phyloP scores from a whole-genome alignment of 163 green algal genomes.

The Scenedesmus sp. region DNA sequence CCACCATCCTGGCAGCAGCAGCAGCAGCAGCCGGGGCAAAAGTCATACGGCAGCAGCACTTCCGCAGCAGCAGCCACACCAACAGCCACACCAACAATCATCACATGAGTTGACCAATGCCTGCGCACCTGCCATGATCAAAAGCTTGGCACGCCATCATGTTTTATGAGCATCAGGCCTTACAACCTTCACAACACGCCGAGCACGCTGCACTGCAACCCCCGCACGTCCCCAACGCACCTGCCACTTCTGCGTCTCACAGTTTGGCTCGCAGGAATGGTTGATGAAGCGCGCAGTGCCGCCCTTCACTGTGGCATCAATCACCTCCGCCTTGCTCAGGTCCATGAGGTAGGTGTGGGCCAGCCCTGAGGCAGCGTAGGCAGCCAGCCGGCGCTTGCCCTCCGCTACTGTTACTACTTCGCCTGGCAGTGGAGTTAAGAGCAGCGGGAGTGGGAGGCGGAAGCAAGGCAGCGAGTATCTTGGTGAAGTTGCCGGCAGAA shows the following conservation, averaged over 20 bases:
- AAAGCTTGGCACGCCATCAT: background rate
- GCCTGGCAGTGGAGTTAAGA: background rate
- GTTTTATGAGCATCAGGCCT: background rate
- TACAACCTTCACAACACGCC: background rate
- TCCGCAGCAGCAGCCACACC: background rate
- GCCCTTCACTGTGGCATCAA: slow-evolving; percentile 50
- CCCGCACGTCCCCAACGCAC: slow-evolving; percentile 78
- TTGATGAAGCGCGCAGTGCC: slow-evolving; percentile 53
- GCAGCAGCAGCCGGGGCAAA: background rate
- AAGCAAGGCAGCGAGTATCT: background rate
- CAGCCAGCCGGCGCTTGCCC: background rate
- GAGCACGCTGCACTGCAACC: slow-evolving; percentile 12
- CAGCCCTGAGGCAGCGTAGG: slow-evolving; percentile 32
- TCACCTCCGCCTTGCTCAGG: slow-evolving; percentile 41
- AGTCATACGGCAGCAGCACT: background rate
- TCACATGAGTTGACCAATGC: background rate
- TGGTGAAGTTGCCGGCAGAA: no score
- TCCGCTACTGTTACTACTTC: slow-evolving; percentile 34
- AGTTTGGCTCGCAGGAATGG: slow-evolving; percentile 89
- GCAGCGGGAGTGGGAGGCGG: background rate
- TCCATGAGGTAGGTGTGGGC: slow-evolving; percentile 51
- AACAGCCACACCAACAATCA: background rate
- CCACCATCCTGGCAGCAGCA: slow-evolving; percentile 64
- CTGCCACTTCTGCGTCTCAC: slow-evolving; percentile 98
- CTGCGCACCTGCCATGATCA: no score